Base-by-base conservation (phyloP, 2,329 filamentous ascomycete genomes). In the Epichloe uncinata region DNA sequence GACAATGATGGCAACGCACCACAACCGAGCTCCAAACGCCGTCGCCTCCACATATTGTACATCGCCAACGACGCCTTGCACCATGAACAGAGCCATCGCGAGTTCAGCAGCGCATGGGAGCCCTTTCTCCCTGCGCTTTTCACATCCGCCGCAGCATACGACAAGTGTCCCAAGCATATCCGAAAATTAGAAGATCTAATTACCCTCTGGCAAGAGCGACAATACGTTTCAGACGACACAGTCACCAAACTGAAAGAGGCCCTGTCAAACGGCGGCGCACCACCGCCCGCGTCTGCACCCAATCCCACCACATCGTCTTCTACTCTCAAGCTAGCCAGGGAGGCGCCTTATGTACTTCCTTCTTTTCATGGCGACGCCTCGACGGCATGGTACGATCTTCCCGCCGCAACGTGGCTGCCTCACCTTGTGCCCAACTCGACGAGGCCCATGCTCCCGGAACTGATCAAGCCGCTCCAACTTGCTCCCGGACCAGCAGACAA, bases 361-460 rank as follows among this genome's bases (percentile, higher is more conserved):
- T 73, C 84, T 1, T 78, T 77, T 50, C 89, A 95, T 62, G 89
- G 89, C 40, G 86, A 94, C 60, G 68, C 75, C 2, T 76, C 78
- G 0, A 80, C 76, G 4, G 81, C 84, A 0, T 95, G 84, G 78
- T 85, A 89, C 66, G 87, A 95, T 55, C 70, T 94, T 1, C 88
- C 88, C 0, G 87, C 87, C 1, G 84, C 81, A 2, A 91, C 87
- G 56, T 83, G 90, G 72, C 76, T 95, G 44, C 85, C 85, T 4
- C 82, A 85, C 50, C 80, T 95, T 53, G 78, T 85, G 40, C 85
- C 84, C 4, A 84, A 91, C 60, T 88, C 85, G 0, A 81, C 79
- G 8, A 74, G 78, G 46, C 81, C 87, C 6, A 87, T 95, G 69
- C 80, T 83, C 42, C 77, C 85, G 0, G 72, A 79, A 7, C 74